Percentiles rank a stretch among this genome's conserved stretches.
phyloP scores from a whole-genome alignment of 805 yeast genomes.

The Yamadazyma laniorum region DNA sequence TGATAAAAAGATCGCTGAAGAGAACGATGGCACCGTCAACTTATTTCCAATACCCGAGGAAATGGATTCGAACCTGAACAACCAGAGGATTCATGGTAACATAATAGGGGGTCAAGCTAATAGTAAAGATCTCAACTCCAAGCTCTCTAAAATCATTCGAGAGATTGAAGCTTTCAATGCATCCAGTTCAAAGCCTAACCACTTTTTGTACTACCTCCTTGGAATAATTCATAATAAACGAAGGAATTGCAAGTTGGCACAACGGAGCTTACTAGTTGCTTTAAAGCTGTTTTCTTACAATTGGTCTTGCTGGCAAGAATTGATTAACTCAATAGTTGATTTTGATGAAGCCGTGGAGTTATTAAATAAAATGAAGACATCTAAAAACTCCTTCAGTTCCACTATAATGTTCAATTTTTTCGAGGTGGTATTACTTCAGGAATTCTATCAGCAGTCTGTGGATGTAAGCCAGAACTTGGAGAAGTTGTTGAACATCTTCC shows the following conservation, averaged over 20 bases:
- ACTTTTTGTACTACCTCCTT: constrained; percentile 67
- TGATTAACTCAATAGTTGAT: constrained; percentile 57
- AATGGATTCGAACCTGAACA: constrained; percentile 3
- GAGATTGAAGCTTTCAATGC: constrained; percentile 32
- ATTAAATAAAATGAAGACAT: constrained; percentile 36
- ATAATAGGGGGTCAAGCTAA: constrained; percentile 1
- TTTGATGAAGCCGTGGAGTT: constrained; percentile 57
- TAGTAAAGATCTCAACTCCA: constrained; percentile 24
- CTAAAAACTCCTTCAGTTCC: constrained; percentile 29
- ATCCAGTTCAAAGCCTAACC: constrained; percentile 31
- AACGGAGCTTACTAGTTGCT: constrained; percentile 58
- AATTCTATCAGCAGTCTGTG: constrained; percentile 65
- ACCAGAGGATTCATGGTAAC: constrained; percentile 3
- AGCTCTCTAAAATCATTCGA: constrained; percentile 34
- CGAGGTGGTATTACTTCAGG: constrained; percentile 68
- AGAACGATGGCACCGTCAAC: constrained; percentile 63
- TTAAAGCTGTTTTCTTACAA: constrained; percentile 72
- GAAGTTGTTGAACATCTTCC: constrained; percentile 54
- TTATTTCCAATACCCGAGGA: constrained; percentile 27
- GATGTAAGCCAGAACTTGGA: constrained; percentile 40
- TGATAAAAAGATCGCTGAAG: constrained; percentile 73
- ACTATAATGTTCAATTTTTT: constrained; percentile 50
- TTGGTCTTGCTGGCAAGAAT: constrained; percentile 93
- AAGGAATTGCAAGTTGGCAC: constrained; percentile 60
- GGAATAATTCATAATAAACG: constrained; percentile 69